Percentiles rank a stretch among this genome's conserved stretches.
phyloP scores from a whole-genome alignment of 768 basidiomycete species.

The Amylocystis lapponica region DNA sequence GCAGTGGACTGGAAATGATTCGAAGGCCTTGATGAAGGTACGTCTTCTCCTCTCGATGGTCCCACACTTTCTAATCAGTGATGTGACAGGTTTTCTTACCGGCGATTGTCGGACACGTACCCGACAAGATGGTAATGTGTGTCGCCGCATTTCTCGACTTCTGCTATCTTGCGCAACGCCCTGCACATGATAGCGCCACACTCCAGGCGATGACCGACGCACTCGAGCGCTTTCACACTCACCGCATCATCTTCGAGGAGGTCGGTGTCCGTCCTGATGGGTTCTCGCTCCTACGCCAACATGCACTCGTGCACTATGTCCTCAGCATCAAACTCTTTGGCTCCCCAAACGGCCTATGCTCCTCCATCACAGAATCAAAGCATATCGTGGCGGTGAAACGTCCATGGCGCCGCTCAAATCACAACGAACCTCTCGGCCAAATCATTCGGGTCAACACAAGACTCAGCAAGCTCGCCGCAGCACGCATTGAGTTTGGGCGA shows the following conservation, averaged over 20 bases:
- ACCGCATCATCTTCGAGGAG: constrained; percentile 9
- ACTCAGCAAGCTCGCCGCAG: neutral
- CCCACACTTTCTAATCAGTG: too few relatives aligned
- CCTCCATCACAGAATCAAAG: too few relatives aligned
- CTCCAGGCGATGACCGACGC: constrained; percentile 5
- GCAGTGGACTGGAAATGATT: constrained; percentile 23
- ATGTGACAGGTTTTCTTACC: constrained; percentile 17
- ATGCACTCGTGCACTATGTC: constrained; percentile 21
- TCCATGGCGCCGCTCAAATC: too few relatives aligned
- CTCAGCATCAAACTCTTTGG: constrained; percentile 17
- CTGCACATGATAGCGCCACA: neutral
- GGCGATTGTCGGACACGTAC: constrained; percentile 1
- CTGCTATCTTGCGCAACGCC: constrained; percentile 7
- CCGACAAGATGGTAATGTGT: constrained; percentile 11
- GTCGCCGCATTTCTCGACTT: constrained; percentile 14
- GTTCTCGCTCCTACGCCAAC: constrained; percentile 19
- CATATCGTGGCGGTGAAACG: too few relatives aligned
- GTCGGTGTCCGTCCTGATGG: constrained; percentile 8
- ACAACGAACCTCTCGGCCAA: neutral
- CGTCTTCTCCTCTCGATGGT: too few relatives aligned
- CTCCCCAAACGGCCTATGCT: constrained; percentile 16
- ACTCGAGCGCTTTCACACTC: constrained; percentile 6
- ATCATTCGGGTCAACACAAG: neutral
- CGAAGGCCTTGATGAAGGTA: constrained; percentile 24
- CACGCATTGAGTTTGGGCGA: neutral